Percentiles rank a stretch among this genome's conserved stretches.
phyloP scores from a whole-genome alignment of 2,329 filamentous ascomycete species.

The Arthroderma uncinatum region DNA sequence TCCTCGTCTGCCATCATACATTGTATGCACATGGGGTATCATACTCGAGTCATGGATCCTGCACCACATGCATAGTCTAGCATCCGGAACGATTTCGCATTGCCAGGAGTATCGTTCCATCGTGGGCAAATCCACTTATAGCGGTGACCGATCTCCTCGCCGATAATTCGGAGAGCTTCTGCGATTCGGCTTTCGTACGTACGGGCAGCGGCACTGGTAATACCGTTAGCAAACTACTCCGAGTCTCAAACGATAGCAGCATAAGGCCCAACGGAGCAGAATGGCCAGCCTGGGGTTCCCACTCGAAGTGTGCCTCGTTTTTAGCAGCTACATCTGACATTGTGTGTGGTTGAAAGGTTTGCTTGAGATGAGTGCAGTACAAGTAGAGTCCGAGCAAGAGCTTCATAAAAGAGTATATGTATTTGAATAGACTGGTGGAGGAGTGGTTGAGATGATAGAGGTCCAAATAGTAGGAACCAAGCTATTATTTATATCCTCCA shows the following conservation, averaged over 20 bases:
- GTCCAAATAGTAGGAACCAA: background rate
- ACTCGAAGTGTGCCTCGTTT: constrained; percentile 4
- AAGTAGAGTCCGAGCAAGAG: background rate
- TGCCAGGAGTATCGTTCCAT: constrained; percentile 32
- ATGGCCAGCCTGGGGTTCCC: background rate
- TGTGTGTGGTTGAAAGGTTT: constrained; percentile 3
- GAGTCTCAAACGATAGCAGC: background rate
- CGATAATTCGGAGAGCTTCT: constrained; percentile 44
- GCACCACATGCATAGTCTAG: constrained; percentile 71
- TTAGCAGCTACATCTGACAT: constrained; percentile 24
- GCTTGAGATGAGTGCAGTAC: background rate
- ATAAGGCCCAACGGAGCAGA: background rate
- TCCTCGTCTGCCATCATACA: constrained; percentile 2
- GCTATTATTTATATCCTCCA: background rate
- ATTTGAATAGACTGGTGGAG: background rate
- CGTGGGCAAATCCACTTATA: constrained; percentile 53
- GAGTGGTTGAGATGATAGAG: background rate
- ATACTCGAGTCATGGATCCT: constrained; percentile 53
- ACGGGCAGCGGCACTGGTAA: background rate
- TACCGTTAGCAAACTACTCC: background rate
- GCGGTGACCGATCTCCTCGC: constrained; percentile 42
- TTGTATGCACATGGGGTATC: constrained; percentile 18
- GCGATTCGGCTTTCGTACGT: constrained; percentile 48
- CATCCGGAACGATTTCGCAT: constrained; percentile 37
- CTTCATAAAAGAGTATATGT: background rate